A percentile compares a stretch with the other conserved stretches of the same genome.
phyloP scores from a whole-genome alignment of 495 filamentous ascomycete species.

The Cenococcum geophilum region DNA sequence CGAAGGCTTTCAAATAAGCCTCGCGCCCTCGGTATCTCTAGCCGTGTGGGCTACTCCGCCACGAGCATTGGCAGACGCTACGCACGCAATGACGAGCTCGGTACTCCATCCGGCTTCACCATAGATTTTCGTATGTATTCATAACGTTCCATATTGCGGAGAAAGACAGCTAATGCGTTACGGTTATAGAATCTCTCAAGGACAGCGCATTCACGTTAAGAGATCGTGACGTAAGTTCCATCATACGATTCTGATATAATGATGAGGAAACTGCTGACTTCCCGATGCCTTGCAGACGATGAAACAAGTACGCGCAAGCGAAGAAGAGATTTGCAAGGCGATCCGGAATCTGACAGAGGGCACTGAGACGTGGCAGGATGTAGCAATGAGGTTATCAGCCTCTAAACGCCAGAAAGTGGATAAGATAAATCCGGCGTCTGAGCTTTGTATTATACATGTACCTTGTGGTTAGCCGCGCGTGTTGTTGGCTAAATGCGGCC shows the following conservation, averaged over 20 bases:
- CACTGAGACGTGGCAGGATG: constrained; percentile 59
- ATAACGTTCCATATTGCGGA: constrained; percentile 52
- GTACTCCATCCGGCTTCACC: constrained; percentile 61
- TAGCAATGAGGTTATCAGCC: constrained; percentile 54
- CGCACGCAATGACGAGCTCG: constrained; percentile 35
- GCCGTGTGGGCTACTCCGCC: constrained; percentile 58
- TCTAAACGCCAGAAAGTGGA: constrained; percentile 65
- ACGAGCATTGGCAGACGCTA: constrained; percentile 63
- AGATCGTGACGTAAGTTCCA: constrained; percentile 48
- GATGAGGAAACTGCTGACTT: background rate
- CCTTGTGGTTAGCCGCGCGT: background rate
- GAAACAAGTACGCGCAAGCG: constrained; percentile 58
- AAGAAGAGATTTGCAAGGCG: constrained; percentile 60
- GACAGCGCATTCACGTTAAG: constrained; percentile 63
- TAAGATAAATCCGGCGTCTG: constrained; percentile 30
- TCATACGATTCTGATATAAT: background rate
- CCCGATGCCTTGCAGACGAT: constrained; percentile 38
- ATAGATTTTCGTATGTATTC: constrained; percentile 45
- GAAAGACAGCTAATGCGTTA: constrained; percentile 46
- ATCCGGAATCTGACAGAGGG: constrained; percentile 56
- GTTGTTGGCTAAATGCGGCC: background rate
- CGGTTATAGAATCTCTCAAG: constrained; percentile 62
- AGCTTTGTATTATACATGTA: background rate
- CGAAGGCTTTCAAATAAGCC: constrained; percentile 52
- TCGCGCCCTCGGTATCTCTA: constrained; percentile 53